A percentile compares a stretch with the other conserved stretches of the same genome.
These are phyloP conservation scores for Termitomyces sp. DNA, from an alignment of 1,284 basidiomycete species.

Conservation along the genomic window DNA sequence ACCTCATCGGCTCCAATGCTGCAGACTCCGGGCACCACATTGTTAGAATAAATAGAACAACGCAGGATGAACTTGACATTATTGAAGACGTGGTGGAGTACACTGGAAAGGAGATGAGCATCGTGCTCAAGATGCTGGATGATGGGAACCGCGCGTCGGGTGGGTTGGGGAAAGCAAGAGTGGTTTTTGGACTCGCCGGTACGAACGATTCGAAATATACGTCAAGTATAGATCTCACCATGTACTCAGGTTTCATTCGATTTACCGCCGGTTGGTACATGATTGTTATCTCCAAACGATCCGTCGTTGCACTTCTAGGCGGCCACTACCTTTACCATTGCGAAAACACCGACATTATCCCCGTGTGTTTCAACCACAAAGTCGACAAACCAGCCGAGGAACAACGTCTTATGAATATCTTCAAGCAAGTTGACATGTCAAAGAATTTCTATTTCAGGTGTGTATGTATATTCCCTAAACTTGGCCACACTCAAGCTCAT, in stretches of 20 bases:
- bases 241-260: slow-evolving; percentile 71
- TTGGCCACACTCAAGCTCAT: not conserved
- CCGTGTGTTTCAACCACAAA: slow-evolving; percentile 68
- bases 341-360: slow-evolving; percentile 85
- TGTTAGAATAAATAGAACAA: slow-evolving; percentile 87
- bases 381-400: slow-evolving; percentile 84
- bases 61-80: slow-evolving; percentile 67
- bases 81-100: slow-evolving; percentile 88
- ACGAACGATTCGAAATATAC: not conserved
- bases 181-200: slow-evolving; percentile 81
- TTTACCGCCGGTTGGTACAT: slow-evolving; percentile 94
- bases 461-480: slow-evolving; percentile 2
- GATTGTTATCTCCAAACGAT: slow-evolving; percentile 84
- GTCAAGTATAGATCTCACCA: not conserved
- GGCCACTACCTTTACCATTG: slow-evolving; percentile 98
- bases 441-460: slow-evolving; percentile 99
- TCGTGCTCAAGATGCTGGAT: slow-evolving; percentile 90
- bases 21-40: slow-evolving; percentile 84
- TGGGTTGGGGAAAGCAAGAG: slow-evolving; percentile 77
- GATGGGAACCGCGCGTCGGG: slow-evolving; percentile 89
- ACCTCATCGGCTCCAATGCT: slow-evolving; percentile 83
- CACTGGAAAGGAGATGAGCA: slow-evolving; percentile 82
- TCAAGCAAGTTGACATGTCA: slow-evolving; percentile 95
- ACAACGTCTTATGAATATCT: slow-evolving; percentile 82
- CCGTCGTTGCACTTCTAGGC: slow-evolving; percentile 89